Percentiles rank a stretch among this genome's conserved stretches.
Evolutionary conservation across 2,329 filamentous ascomycete genomes (phyloP).

Genomic region (Trichoderma arundinaceum): DNA sequence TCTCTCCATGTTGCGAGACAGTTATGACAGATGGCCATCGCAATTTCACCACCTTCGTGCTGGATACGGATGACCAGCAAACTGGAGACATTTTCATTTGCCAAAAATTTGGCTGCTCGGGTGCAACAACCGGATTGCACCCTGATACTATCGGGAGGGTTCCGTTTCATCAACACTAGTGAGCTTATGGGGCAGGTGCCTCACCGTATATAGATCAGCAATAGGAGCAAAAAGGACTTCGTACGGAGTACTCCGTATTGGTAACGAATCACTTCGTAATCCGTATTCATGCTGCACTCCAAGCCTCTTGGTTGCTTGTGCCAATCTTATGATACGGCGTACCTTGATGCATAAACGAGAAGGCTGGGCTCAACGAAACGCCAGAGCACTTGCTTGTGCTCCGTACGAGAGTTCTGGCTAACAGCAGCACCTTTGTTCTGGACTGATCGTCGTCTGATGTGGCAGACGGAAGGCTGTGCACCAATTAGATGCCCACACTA

Average conservation of each 20-base stretch:
- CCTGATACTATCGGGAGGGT: background rate
- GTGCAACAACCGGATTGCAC: background rate
- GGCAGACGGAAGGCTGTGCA: background rate
- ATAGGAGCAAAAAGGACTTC: background rate
- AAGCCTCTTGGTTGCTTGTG: background rate
- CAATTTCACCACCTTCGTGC: background rate
- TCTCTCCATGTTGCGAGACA: slow-evolving; percentile 14
- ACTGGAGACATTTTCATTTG: too few relatives aligned
- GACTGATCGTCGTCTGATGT: slow-evolving; percentile 24
- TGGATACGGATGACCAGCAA: too few relatives aligned
- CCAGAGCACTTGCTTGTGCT: background rate
- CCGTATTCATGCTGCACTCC: slow-evolving; percentile 2
- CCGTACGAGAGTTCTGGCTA: slow-evolving; percentile 3
- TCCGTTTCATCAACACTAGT: background rate
- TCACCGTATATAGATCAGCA: slow-evolving; percentile 5
- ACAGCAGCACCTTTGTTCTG: slow-evolving; percentile 9
- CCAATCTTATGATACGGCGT: background rate
- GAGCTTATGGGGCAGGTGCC: background rate
- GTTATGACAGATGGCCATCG: background rate
- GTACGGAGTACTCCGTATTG: too few relatives aligned
- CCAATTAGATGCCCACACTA: slow-evolving; percentile 7
- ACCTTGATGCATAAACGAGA: background rate
- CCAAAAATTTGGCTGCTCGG: background rate
- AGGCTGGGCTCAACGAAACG: background rate
- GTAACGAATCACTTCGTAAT: background rate